A percentile compares a stretch with the other conserved stretches of the same genome.
Conservation (phyloP, 1,284 basidiomycete species). For the Caloboletus inedulis region DNA sequence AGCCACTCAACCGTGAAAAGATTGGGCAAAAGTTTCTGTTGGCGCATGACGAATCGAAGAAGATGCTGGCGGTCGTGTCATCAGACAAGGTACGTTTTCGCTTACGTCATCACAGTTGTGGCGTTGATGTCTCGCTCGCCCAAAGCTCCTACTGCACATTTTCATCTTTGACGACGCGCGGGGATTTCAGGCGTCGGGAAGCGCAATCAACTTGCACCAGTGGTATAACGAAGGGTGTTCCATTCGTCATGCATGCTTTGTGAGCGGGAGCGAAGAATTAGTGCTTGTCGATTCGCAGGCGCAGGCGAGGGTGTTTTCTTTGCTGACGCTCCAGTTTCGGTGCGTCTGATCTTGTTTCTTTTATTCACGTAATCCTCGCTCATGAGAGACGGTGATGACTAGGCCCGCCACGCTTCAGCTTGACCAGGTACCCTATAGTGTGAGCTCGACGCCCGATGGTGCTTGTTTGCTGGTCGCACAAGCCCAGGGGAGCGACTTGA, state of each 20-base stretch:
- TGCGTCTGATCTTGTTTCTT: constrained; percentile 19
- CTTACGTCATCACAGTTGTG: neutral
- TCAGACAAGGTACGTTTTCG: constrained; percentile 36
- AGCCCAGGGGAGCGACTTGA: constrained; percentile 24
- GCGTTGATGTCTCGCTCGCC: neutral
- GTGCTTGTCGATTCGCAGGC: constrained; percentile 42
- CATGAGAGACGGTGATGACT: neutral
- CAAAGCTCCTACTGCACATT: constrained; percentile 40
- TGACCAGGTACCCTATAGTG: constrained; percentile 14
- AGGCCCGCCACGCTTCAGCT: constrained; percentile 26
- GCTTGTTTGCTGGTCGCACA: constrained; percentile 43
- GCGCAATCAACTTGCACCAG: constrained; percentile 36
- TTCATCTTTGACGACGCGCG: constrained; percentile 44
- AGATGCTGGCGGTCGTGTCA: constrained; percentile 44
- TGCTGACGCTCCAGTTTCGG: constrained; percentile 51
- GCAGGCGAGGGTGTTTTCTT: constrained; percentile 47
- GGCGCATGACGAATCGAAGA: constrained; percentile 50
- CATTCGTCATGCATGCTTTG: constrained; percentile 35
- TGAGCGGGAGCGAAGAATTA: constrained; percentile 48
- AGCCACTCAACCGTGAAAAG: constrained; percentile 41
- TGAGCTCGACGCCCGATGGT: constrained; percentile 48
- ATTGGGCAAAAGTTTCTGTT: constrained; percentile 43
- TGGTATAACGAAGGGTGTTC: constrained; percentile 41
- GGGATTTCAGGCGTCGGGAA: constrained; percentile 37
- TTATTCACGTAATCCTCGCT: neutral